phyloP scores from a whole-genome alignment of 345 rosid species.

The Zanthoxylum bungeanum region DNA sequence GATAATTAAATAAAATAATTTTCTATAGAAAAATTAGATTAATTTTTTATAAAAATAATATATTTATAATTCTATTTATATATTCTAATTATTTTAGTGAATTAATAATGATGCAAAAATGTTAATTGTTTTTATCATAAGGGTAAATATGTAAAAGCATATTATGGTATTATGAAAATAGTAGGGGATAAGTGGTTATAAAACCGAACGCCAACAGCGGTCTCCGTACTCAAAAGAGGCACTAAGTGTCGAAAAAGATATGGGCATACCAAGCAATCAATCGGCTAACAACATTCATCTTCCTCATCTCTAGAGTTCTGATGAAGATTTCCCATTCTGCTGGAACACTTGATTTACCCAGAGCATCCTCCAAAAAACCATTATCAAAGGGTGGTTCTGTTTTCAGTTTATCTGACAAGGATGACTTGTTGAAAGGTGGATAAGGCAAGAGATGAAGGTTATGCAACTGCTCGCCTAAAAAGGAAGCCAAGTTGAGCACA shows the following conservation, averaged over 20 bases:
- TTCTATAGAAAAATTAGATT: no score
- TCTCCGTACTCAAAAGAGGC: background rate
- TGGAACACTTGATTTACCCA: slow-evolving; percentile 39
- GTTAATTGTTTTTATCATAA: no score
- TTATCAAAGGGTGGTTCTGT: slow-evolving; percentile 21
- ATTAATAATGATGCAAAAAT: no score
- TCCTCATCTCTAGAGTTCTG: slow-evolving; percentile 45
- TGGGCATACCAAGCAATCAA: slow-evolving; percentile 57
- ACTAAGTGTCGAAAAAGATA: background rate
- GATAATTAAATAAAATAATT: no score
- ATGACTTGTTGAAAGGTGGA: slow-evolving; percentile 48
- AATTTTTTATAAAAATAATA: no score
- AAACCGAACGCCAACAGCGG: background rate
- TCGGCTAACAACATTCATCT: slow-evolving; percentile 48
- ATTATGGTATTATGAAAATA: background rate
- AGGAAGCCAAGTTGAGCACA: slow-evolving; percentile 57
- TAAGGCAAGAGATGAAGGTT: slow-evolving; percentile 73
- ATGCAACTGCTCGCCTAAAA: slow-evolving; percentile 75
- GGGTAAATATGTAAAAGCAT: no score
- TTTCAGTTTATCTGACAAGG: slow-evolving; percentile 30
- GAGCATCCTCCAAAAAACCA: slow-evolving; percentile 23
- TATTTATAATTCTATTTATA: no score
- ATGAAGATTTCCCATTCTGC: slow-evolving; percentile 67
- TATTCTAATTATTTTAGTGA: no score
- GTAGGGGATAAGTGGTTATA: background rate